These are phyloP conservation scores for Rhynchosporium graminicola DNA, from an alignment of 2,329 filamentous ascomycete genomes.

Conservation along the genomic window DNA sequence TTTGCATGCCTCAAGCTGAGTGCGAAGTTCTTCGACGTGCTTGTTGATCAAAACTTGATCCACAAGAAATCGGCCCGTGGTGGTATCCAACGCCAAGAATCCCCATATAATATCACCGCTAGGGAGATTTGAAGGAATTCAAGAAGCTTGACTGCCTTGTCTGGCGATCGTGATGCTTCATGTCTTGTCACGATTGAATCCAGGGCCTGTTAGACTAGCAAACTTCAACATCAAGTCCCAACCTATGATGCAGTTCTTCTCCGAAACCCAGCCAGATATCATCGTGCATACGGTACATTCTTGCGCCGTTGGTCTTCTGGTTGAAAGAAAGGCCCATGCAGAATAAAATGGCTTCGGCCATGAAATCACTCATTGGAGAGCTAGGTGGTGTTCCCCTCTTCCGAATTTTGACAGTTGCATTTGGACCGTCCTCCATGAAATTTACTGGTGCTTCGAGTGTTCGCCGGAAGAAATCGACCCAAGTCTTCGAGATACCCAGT, in stretches of 20 bases:
- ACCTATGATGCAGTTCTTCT: slow-evolving; percentile 52
- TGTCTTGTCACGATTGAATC: slow-evolving; percentile 59
- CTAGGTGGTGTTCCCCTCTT: slow-evolving; percentile 60
- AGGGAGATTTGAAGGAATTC: slow-evolving; percentile 44
- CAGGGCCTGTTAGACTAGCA: slow-evolving; percentile 53
- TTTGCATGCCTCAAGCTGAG: slow-evolving; percentile 54
- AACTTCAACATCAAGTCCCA: slow-evolving; percentile 61
- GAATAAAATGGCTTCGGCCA: slow-evolving; percentile 63
- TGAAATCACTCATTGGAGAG: slow-evolving; percentile 58
- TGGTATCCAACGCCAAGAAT: slow-evolving; percentile 54
- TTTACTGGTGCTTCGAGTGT: slow-evolving; percentile 61
- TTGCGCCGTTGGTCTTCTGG: slow-evolving; percentile 52
- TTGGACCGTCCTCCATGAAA: slow-evolving; percentile 54
- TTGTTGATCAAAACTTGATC: slow-evolving; percentile 53
- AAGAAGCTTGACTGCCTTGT: slow-evolving; percentile 18
- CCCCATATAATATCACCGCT: slow-evolving; percentile 58
- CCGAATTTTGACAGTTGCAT: slow-evolving; percentile 47
- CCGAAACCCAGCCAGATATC: slow-evolving; percentile 67
- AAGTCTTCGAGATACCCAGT: slow-evolving; percentile 57
- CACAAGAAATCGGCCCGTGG: slow-evolving; percentile 51
- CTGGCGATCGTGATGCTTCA: slow-evolving; percentile 43
- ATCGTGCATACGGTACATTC: slow-evolving; percentile 62
- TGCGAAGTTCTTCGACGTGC: slow-evolving; percentile 57
- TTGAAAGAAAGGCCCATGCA: slow-evolving; percentile 67
- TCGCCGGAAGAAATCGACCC: slow-evolving; percentile 59